A percentile compares a stretch with the other conserved stretches of the same genome.
These are phyloP conservation scores for Boechera divaricarpa DNA, from an alignment of 345 rosid genomes.

Conservation along the genomic window DNA sequence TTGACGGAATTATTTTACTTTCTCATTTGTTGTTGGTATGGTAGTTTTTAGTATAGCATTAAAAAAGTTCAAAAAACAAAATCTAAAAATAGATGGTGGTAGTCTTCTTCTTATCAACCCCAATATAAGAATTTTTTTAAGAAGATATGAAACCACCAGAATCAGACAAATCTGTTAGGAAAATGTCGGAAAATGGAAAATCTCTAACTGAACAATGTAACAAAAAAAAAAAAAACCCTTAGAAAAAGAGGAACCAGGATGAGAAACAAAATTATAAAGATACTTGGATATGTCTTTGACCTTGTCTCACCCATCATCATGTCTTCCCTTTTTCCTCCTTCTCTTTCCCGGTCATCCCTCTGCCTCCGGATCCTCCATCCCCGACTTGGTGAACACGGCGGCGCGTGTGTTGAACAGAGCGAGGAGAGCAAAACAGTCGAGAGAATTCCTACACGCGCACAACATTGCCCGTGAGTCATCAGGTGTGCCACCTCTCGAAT, in stretches of 20 bases:
- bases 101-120: not conserved
- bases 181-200: not conserved
- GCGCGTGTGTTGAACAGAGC: constrained; percentile 36
- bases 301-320: constrained; percentile 29
- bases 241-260: constrained; percentile 2
- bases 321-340: constrained; percentile 9
- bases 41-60: not conserved
- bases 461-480: constrained; percentile 35
- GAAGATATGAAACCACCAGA: not conserved
- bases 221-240: constrained; percentile 3
- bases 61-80: not conserved
- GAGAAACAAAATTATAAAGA: not conserved
- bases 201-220: constrained; percentile 23
- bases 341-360: not conserved
- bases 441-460: constrained; percentile 48
- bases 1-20: constrained; percentile 53
- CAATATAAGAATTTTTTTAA: not conserved
- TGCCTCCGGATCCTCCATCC: not conserved
- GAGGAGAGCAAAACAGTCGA: constrained; percentile 12
- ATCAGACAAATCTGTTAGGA: constrained; percentile 5
- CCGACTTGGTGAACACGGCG: not conserved
- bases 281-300: constrained; percentile 16
- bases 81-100: not conserved
- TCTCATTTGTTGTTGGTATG: not conserved
- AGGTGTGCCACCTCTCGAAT: constrained; percentile 47